Evolutionary conservation across 305 asterid species (phyloP).

Genomic region (Fraxinus greggii): DNA sequence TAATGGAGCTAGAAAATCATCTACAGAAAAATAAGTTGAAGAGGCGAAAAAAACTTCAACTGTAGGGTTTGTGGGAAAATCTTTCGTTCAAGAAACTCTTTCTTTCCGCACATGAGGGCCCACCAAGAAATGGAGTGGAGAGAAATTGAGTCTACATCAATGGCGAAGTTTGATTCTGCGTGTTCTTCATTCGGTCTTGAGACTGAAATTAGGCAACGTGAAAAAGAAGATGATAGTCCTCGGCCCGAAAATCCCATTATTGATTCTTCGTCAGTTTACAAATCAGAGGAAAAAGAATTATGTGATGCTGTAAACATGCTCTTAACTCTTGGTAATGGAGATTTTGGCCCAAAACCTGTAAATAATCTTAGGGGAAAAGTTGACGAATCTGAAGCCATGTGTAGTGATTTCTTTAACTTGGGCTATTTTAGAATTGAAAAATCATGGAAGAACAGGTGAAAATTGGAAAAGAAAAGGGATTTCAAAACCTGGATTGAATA

Average conservation of each 20-base stretch:
- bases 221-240: neutral
- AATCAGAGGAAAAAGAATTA: neutral
- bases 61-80: neutral
- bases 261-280: neutral
- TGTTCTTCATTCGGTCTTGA: neutral
- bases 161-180: neutral
- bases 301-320: neutral
- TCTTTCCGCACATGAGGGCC: neutral
- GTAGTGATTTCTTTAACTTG: neutral
- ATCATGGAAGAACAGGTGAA: neutral
- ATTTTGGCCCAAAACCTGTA: neutral
- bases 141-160: neutral
- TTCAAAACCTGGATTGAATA: neutral
- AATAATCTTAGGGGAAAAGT: neutral
- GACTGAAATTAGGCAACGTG: neutral
- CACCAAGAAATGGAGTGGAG: neutral
- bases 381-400: neutral
- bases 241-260: neutral
- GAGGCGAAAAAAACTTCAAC: neutral
- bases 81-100: neutral
- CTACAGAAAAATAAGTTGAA: neutral
- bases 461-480: neutral
- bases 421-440: neutral
- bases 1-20: neutral
- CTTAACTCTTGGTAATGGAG: neutral